Base-by-base conservation (phyloP, 441 rosid genomes). In the Iberis amara region DNA sequence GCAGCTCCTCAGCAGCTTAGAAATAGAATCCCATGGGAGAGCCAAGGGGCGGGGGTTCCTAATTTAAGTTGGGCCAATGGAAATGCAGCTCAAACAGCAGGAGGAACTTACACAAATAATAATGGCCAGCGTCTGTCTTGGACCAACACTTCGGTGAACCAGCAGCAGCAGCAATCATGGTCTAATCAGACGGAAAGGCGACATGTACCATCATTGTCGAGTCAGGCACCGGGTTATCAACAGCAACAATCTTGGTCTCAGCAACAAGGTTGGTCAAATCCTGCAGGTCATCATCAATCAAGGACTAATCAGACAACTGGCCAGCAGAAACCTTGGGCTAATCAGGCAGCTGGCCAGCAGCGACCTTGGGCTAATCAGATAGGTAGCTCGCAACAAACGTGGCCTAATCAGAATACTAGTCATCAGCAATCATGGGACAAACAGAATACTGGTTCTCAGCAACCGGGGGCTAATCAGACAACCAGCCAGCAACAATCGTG, bases 161-260 rank as follows among this genome's bases (percentile, higher is more conserved):
- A 44, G 39, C 61, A 48, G 43, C 61, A 48, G 43, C 59, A 65
- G 7, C 31, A 65, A 23, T 37, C 62, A 3, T 50, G 73, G 64
- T 52, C 58, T 18, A 36, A 68, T 69, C 73, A 59, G 21, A 14
- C 49, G 1, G 38, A 33, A 52, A 64, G 48, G 39, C 73, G 47
- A 40, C 61, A 69, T 26, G n/a, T 42, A 44, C 65, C 52, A 8
- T 44, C 73, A 13, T 52, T 57, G 65, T 52, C 73, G 10, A 30
- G 57, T 48, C 81, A 68, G 44, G 32, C 61, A 57, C 52, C 59
- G 3, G 69, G 70, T 1, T 68, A 55, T 18, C 71, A 64, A 43
- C 69, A 47, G 1, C 67, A 70, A 15, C 48, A 69, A 39, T 64
- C 65, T 11, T 55, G 54, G 23, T 63, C 72, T 56, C 65, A 57